Conservation (phyloP, 495 filamentous ascomycete genomes). For the Aspergillus incahuasiensis region DNA sequence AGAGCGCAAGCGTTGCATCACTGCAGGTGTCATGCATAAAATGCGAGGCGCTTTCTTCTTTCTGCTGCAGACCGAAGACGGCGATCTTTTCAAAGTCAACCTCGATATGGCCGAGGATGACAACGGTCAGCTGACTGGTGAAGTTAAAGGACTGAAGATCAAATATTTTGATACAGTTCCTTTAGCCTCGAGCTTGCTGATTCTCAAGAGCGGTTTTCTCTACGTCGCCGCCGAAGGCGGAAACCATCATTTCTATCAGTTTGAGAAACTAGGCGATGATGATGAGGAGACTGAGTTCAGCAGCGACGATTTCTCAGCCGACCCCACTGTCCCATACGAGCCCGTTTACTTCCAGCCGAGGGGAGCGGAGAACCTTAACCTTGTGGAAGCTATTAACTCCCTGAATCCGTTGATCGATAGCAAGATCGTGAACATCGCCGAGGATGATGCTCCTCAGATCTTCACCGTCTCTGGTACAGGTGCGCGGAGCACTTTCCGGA, state of each 20-base stretch:
- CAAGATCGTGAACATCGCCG: constrained; percentile 80
- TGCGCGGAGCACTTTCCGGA: constrained; percentile 83
- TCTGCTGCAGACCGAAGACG: constrained; percentile 90
- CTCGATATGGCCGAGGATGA: constrained; percentile 86
- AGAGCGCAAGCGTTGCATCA: constrained; percentile 77
- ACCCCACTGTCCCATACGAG: constrained; percentile 60
- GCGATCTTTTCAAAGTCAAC: constrained; percentile 94
- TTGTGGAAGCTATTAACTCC: constrained; percentile 81
- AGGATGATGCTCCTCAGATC: constrained; percentile 94
- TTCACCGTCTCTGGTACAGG: constrained; percentile 87
- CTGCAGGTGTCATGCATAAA: constrained; percentile 92
- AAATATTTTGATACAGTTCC: constrained; percentile 98
- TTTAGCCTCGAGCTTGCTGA: constrained; percentile 76
- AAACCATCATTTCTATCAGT: constrained; percentile 93
- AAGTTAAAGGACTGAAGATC: constrained; percentile 80
- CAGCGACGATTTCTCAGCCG: constrained; percentile 76
- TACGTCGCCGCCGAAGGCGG: constrained; percentile 91
- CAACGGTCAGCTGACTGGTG: constrained; percentile 68
- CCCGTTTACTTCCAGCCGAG: constrained; percentile 83
- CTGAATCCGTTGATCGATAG: constrained; percentile 90
- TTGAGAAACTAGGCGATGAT: constrained; percentile 96
- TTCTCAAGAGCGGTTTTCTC: constrained; percentile 92
- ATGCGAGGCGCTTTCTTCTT: constrained; percentile 98
- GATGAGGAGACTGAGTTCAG: constrained; percentile 80
- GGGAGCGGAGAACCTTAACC: constrained; percentile 70